phyloP scores from a whole-genome alignment of 305 asterid genomes.

The Ajuga reptans region DNA sequence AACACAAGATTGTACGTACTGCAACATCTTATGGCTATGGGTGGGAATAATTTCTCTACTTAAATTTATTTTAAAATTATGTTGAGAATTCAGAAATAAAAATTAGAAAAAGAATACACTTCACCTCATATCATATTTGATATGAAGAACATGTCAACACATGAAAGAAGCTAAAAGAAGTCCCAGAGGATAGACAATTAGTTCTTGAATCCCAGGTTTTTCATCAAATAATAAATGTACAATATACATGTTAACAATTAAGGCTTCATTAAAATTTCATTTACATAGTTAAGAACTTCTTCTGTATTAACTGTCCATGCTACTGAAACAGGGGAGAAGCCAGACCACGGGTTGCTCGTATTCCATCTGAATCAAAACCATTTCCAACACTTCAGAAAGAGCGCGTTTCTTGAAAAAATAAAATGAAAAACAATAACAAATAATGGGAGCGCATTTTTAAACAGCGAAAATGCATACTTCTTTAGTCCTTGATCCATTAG shows the following conservation, averaged over 20 bases:
- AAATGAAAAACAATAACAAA: not conserved
- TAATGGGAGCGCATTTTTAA: not conserved
- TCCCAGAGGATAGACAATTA: not conserved
- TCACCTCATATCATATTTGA: not conserved
- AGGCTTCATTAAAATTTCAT: constrained; percentile 47
- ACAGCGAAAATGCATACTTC: constrained; percentile 28
- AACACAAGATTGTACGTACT: no score
- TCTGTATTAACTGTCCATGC: constrained; percentile 81
- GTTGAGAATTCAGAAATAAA: not conserved
- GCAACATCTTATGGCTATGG: no score
- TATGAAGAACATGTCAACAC: not conserved
- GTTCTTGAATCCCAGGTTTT: not conserved
- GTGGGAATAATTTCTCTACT: no score
- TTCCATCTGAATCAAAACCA: constrained; percentile 56
- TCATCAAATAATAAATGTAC: constrained; percentile 17
- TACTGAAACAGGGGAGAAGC: constrained; percentile 66
- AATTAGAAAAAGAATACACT: not conserved
- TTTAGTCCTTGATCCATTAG: constrained; percentile 85
- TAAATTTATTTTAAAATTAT: no score
- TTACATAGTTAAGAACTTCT: constrained; percentile 45
- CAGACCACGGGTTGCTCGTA: constrained; percentile 75
- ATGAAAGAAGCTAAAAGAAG: not conserved
- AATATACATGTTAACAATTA: constrained; percentile 22
- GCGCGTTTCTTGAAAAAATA: not conserved
- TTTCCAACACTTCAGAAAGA: not conserved